Percentiles rank a stretch among this genome's conserved stretches.
Evolutionary conservation across 1,284 basidiomycete species (phyloP).

Genomic region (Pseudozyma tsukubaensis): DNA sequence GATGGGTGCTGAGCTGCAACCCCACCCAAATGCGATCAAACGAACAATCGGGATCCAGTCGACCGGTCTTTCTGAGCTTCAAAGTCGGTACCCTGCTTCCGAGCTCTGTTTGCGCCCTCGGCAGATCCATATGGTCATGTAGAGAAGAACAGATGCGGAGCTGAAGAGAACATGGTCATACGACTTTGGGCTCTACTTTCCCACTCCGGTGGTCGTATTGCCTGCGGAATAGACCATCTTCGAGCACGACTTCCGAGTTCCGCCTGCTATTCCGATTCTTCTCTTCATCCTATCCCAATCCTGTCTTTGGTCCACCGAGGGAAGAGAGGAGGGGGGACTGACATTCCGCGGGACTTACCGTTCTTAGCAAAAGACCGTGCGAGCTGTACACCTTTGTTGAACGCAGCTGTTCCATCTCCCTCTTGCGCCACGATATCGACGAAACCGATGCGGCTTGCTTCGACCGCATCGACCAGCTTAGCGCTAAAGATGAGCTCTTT

Average conservation of each 20-base stretch:
- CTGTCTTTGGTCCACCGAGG: neutral
- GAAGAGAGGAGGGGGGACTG: neutral
- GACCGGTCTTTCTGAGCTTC: no score
- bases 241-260: constrained; percentile 6
- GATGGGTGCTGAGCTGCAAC: constrained; percentile 4
- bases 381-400: constrained; percentile 36
- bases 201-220: neutral
- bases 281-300: neutral
- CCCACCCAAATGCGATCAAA: neutral
- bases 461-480: constrained; percentile 74
- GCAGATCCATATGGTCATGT: constrained; percentile 3
- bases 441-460: constrained; percentile 82
- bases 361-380: constrained; percentile 70
- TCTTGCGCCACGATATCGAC: constrained; percentile 79
- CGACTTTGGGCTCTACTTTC: constrained; percentile 5
- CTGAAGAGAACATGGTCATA: neutral
- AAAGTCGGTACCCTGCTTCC: neutral
- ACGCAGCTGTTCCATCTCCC: constrained; percentile 19
- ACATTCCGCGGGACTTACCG: constrained; percentile 72
- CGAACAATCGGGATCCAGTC: neutral
- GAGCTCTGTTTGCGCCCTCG: constrained; percentile 13
- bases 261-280: constrained; percentile 2
- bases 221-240: neutral
- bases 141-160: constrained; percentile 4
- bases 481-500: constrained; percentile 90